Percentiles rank a stretch among this genome's conserved stretches.
Evolutionary conservation across 768 basidiomycete species (phyloP).

Genomic region (Naganishia kalamii): DNA sequence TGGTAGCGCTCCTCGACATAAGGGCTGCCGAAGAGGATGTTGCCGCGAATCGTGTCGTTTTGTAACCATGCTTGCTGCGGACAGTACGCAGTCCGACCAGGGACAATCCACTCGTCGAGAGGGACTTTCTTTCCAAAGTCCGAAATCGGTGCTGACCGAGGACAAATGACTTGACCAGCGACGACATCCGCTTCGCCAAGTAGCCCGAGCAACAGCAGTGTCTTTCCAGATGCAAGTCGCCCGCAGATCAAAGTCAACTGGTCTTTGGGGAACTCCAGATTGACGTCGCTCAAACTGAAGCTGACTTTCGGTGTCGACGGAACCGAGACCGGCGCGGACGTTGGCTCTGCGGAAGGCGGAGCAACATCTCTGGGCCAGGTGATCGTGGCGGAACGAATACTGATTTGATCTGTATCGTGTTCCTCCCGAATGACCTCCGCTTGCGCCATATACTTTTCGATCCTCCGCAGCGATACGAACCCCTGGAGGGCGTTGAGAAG

Average conservation of each 20-base stretch:
- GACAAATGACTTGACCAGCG: slow-evolving; percentile 71
- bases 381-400: slow-evolving; percentile 75
- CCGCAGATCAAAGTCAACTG: slow-evolving; percentile 80
- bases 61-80: slow-evolving; percentile 63
- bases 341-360: slow-evolving; percentile 33
- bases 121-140: slow-evolving; percentile 52
- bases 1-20: slow-evolving; percentile 67
- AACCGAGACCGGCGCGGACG: slow-evolving; percentile 51
- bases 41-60: slow-evolving; percentile 76
- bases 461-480: slow-evolving; percentile 77
- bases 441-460: slow-evolving; percentile 77
- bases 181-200: slow-evolving; percentile 83
- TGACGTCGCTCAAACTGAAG: slow-evolving; percentile 74
- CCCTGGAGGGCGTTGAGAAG: slow-evolving; percentile 85
- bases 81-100: slow-evolving; percentile 77
- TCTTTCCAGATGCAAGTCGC: slow-evolving; percentile 76
- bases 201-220: slow-evolving; percentile 71
- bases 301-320: slow-evolving; percentile 68
- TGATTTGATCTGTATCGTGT: slow-evolving; percentile 54
- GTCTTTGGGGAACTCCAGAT: slow-evolving; percentile 68
- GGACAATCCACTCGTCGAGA: slow-evolving; percentile 67
- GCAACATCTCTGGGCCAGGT: slow-evolving; percentile 81
- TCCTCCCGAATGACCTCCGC: slow-evolving; percentile 64
- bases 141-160: slow-evolving; percentile 75
- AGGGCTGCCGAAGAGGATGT: slow-evolving; percentile 75